Evolutionary conservation across 2,329 filamentous ascomycete species (phyloP), one percentile per base, ranked within the genome.

Genomic region (Helotiales sp.): DNA sequence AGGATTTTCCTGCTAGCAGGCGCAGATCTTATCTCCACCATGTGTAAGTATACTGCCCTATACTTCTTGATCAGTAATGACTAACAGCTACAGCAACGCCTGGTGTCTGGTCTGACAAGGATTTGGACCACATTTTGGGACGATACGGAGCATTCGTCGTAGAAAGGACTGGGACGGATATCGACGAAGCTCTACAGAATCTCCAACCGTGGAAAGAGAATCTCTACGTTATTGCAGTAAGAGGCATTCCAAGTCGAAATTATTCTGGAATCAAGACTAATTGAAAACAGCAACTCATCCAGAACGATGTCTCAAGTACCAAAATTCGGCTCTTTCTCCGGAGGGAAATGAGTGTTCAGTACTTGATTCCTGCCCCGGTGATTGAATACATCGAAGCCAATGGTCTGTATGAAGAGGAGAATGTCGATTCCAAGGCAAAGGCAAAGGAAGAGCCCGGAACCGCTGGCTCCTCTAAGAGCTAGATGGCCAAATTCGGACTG

Each of bases 161-260:
- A n/a, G 92, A 97, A 83, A 88, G 95, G 68, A 90, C 89, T 47
- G 94, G 93, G 50, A 97, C 93, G 24, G 93, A 97, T 75, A 91
- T 96, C 59, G 92, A 97, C 70, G 92, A 96, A 76, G 93, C 94
- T 1, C 84, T 97, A 54, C 89, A 91, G n/a, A 90, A 88, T 52
- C 83, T 97, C 55, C 90, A 93, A 77, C 87, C 89, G 68, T 97
- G 91, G 87, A 90, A 93, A 75, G 88, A 93, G 74, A 96, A 97
- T 73, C 89, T 79, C 47, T 73, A 70, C 45, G 70, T 66, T 20
- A 62, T 61, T 40, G 49, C 58, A 58, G 50, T 63, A 55, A 43
- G 61, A n/a, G n/a, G n/a, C n/a, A n/a, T n/a, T n/a, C n/a, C n/a
- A n/a, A n/a, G n/a, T n/a, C n/a, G n/a, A n/a, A n/a, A n/a, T n/a